These are phyloP conservation scores for Fraxinus angustifolia DNA, from an alignment of 305 asterid species.

Conservation along the genomic window DNA sequence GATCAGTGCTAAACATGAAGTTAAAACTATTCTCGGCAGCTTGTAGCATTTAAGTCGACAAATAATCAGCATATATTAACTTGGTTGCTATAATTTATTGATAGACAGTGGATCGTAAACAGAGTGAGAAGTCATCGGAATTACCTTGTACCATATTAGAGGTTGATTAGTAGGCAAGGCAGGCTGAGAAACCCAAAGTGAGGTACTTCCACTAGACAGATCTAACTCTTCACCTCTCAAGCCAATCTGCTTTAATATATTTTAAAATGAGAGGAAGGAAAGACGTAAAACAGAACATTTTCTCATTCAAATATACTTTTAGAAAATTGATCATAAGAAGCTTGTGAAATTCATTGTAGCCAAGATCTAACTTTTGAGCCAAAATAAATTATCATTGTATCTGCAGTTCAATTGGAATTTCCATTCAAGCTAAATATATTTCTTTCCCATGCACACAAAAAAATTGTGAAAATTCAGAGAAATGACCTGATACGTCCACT, in stretches of 20 bases:
- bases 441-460: background rate
- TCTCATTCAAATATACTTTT: background rate
- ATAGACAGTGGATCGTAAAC: background rate
- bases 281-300: background rate
- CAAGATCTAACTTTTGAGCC: background rate
- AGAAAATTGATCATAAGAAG: background rate
- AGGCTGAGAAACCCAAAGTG: slow-evolving; percentile 62
- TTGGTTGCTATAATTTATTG: background rate
- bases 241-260: slow-evolving; percentile 57
- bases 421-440: background rate
- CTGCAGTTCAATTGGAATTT: background rate
- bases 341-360: background rate
- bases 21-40: background rate
- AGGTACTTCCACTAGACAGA: slow-evolving; percentile 58
- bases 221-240: slow-evolving; percentile 73
- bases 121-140: background rate
- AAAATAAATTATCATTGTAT: background rate
- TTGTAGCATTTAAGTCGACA: background rate
- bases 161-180: slow-evolving; percentile 77
- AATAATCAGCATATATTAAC: background rate
- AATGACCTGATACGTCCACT: slow-evolving; percentile 91
- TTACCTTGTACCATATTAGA: slow-evolving; percentile 92
- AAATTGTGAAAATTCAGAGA: slow-evolving; percentile 5
- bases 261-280: slow-evolving; percentile 10
- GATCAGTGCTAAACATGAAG: background rate